Evolutionary conservation across 2,329 filamentous ascomycete genomes (phyloP).

Genomic region (Triangularia setosa): DNA sequence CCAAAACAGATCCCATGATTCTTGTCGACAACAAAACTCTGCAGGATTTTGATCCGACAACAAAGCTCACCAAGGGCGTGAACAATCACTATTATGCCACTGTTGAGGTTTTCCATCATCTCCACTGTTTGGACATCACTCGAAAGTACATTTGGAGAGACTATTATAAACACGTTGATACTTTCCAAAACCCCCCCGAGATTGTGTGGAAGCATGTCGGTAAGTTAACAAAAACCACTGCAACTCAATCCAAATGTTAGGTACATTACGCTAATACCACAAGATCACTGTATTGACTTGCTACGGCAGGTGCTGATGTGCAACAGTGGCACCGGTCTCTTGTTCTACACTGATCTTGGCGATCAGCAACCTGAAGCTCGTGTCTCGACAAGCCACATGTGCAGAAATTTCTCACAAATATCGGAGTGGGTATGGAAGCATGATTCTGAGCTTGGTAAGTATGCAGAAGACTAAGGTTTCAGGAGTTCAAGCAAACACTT

Average conservation of each 20-base stretch:
- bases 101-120: background rate
- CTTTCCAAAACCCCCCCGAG: background rate
- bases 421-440: background rate
- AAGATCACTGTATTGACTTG: background rate
- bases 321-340: background rate
- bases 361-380: background rate
- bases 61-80: background rate
- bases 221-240: background rate
- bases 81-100: background rate
- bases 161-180: background rate
- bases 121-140: background rate
- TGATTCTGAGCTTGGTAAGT: background rate
- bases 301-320: background rate
- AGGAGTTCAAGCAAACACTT: background rate
- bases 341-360: background rate
- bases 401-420: background rate
- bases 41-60: background rate
- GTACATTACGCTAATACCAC: background rate
- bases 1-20: background rate
- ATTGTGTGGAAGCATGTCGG: background rate
- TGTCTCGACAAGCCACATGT: background rate
- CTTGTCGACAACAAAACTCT: background rate
- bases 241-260: background rate
- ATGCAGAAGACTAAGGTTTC: background rate
- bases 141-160: background rate